Base-by-base conservation (phyloP, 2,329 filamentous ascomycete genomes). In the Colletotrichum spinosum region DNA sequence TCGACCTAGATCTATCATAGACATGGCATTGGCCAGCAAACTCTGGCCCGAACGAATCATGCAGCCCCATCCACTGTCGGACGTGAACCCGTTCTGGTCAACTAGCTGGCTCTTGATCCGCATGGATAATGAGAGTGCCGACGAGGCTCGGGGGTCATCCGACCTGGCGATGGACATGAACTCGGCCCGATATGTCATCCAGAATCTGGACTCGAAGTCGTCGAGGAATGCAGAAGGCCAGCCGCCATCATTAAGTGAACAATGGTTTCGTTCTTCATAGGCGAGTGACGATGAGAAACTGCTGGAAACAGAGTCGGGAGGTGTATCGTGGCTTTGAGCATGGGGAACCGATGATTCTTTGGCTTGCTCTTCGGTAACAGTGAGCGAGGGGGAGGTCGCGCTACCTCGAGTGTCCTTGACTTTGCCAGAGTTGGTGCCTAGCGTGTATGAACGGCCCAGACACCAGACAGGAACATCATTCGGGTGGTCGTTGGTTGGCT, bases 1-100 rank as follows among this genome's bases (percentile, higher is more conserved):
- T 85, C 96, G 88, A 17, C 96, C 95, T 25, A 97, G 80, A 44
- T 86, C 83, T 52, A 94, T 80, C 60, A 92, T 85, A 15, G 88
- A 80, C 71, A 98, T 83, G 2, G 95, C 86, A 77, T 98, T 99
- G 49, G 95, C 95, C 46, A 99, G 83, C 34, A 99, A 84, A 73
- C 93, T 95, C 80, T 99, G 96, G 4, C 96, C 96, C 6, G 95
- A 97, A 65, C 96, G 86, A 71, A 99, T 98, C 96, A 99, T 99
- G 75, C 96, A 99, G 0, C 96, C 96, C 94, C 97, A 99, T 55
- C 96, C 96, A 9, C 93, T 94, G 76, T 99, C 96, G 2, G 93
- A 95, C 10, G 93, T 92, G 78, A 98, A 99, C 5, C 92, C 94
- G 34, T 85, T 84, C 62, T 92, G 88, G 53, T 97, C 93, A 10